Evolutionary conservation across 73 alveolate genomes (phyloP).

Genomic region (Paramecium pentaurelia): DNA sequence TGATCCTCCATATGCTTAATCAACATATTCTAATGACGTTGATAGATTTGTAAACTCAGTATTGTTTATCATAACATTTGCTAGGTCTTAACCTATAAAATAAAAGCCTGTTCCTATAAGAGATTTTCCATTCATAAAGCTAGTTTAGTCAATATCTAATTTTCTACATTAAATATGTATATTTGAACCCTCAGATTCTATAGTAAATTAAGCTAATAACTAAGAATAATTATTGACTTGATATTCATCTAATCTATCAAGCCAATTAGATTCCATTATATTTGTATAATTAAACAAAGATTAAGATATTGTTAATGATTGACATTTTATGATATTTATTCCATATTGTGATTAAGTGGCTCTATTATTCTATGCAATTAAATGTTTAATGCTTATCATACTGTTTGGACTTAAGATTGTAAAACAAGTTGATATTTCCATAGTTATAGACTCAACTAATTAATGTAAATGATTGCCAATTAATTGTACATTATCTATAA

Average conservation of each 20-base stretch:
- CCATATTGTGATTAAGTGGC: not conserved
- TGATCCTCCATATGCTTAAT: not conserved
- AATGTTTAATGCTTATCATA: not conserved
- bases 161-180: not conserved
- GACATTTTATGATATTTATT: not conserved
- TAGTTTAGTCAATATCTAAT: not conserved
- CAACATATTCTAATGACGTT: not conserved
- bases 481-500: not conserved
- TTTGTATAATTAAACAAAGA: not conserved
- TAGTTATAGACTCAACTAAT: not conserved
- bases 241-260: not conserved
- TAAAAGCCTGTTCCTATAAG: not conserved
- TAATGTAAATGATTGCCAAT: constrained; percentile 1
- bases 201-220: not conserved
- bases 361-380: not conserved
- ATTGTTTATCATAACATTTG: not conserved
- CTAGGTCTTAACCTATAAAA: not conserved
- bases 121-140: not conserved
- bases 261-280: not conserved
- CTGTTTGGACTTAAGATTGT: not conserved
- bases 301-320: not conserved
- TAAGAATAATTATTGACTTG: not conserved
- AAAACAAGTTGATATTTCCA: not conserved
- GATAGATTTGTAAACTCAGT: not conserved
- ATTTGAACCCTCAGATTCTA: not conserved